Evolutionary conservation across 768 basidiomycete genomes (phyloP).

Genomic region (Tylopilus balloui): DNA sequence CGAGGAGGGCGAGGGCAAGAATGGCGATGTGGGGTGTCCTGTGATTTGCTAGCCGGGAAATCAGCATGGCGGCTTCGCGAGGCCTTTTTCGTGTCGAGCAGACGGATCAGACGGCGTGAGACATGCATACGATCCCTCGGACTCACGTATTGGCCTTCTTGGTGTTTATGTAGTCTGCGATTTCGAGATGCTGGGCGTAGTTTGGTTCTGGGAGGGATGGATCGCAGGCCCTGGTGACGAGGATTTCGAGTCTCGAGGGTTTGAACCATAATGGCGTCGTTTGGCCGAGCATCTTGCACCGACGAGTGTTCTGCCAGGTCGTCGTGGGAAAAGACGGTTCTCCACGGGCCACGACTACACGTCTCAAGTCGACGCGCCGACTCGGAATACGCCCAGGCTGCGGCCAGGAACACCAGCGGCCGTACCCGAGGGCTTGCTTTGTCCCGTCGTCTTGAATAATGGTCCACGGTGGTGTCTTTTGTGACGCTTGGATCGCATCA

Average conservation of each 20-base stretch:
- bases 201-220: constrained; percentile 85
- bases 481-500: constrained; percentile 3
- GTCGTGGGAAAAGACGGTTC: constrained; percentile 8
- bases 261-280: constrained; percentile 51
- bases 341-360: too few species aligned
- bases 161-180: constrained; percentile 86
- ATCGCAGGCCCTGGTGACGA: constrained; percentile 82
- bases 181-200: constrained; percentile 86
- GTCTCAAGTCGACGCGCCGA: too few species aligned
- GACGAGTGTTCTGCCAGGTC: background rate
- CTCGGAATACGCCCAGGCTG: too few species aligned
- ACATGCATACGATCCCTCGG: background rate
- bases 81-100: constrained; percentile 54
- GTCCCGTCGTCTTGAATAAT: background rate
- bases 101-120: background rate
- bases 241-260: constrained; percentile 61
- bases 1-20: constrained; percentile 79
- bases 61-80: constrained; percentile 84
- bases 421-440: background rate
- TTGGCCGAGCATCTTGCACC: constrained; percentile 46
- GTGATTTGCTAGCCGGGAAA: constrained; percentile 84
- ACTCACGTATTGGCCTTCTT: constrained; percentile 96
- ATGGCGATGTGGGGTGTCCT: constrained; percentile 89
- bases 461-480: background rate
- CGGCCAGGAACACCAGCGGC: too few species aligned